Evolutionary conservation across 805 yeast species (phyloP), one percentile per base, ranked within the genome.

Genomic region (Wickerhamiella parazyma): DNA sequence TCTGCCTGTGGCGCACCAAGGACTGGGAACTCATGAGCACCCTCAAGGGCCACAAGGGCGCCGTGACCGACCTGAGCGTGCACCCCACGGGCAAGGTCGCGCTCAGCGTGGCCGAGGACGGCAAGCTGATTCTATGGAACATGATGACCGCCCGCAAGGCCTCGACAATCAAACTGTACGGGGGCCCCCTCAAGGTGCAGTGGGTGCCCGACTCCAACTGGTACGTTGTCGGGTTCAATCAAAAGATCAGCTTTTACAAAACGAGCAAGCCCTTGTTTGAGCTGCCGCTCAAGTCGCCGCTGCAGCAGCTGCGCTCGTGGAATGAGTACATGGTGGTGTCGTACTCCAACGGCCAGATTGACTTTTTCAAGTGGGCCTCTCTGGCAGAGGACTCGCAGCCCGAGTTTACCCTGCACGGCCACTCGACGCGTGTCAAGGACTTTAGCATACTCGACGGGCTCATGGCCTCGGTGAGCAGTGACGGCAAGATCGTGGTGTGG

Each of bases 71-170:
- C 60, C 55, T 91, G 35, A 80, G 86, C 22, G 80, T 91, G 31
- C 98, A 91, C 61, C 93, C 94, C 14, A 69, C 85, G 3, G 95
- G 94, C 11, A 73, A 84, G 63, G 76, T 91, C 45, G 96, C 96
- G 5, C 73, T 91, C 21, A 80, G 93, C 48, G 94, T 86, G 4
- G 83, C 93, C 46, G 77, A 73, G 22, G 98, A 91, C 61, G 73
- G 74, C 49, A 80, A 94, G 6, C 70, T 91, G 29, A 70, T 89
- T 56, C 69, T 91, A 46, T 91, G 98, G 98, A 91, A 91, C 58
- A 67, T 91, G 51, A 89, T 91, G 97, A 89, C 96, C 1, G 91
- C 85, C 11, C 82, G 83, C 59, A 87, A 86, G 62, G 97, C 97
- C 16, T 87, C 94, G 1, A 69, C 73, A 9, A 65, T 87, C 61